Base-by-base conservation (phyloP, 495 filamentous ascomycete species). In the Paragyromitra xinjiangensis region DNA sequence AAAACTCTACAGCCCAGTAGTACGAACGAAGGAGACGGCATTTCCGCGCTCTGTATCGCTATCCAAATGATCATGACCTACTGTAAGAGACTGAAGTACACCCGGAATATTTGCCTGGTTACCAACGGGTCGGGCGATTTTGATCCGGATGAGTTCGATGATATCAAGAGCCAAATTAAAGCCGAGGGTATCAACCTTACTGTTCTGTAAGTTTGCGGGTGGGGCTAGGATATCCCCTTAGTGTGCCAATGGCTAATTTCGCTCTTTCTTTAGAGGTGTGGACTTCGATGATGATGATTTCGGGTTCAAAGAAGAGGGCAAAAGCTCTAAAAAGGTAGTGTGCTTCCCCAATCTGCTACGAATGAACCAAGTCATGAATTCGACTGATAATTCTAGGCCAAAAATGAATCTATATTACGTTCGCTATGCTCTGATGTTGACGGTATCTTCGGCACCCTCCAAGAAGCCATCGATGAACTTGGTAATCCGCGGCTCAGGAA, bases 211-310 rank as follows among this genome's bases (percentile, higher is more conserved):
- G 92, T 88, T 6, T 19, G 6, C 14, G 1, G 48, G 5, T 73
- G 48, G 29, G 26, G 1, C 12, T n/a, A 14, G 26, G 11, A 51
- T 22, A 29, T 56, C 8, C 39, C 29, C 22, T 48, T 29, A 24
- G 5, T 50, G 14, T 3, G n/a, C 48, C 8, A 16, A 16, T 61
- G 24, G 7, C 44, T 37, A 45, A 51, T 48, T 6, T n/a, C 12
- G 64, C 14, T 56, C 56, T 12, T 37, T 34, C 29, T 3, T n/a
- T 75, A 97, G 94, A 65, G 95, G 95, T 6, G 88, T 94, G 34
- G 95, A 99, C 84, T 98, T 98, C 83, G 94, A 99, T 78, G 96
- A 98, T 84, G 81, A 90, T 3, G 94, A 97, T 40, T 97, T 90
- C 80, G 94, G 94, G 37, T 91, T 93, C 80, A 96, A 95, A 83